A percentile compares a stretch with the other conserved stretches of the same genome.
Evolutionary conservation across 2,329 filamentous ascomycete species (phyloP).

Genomic region (Cordyceps tenuipes): DNA sequence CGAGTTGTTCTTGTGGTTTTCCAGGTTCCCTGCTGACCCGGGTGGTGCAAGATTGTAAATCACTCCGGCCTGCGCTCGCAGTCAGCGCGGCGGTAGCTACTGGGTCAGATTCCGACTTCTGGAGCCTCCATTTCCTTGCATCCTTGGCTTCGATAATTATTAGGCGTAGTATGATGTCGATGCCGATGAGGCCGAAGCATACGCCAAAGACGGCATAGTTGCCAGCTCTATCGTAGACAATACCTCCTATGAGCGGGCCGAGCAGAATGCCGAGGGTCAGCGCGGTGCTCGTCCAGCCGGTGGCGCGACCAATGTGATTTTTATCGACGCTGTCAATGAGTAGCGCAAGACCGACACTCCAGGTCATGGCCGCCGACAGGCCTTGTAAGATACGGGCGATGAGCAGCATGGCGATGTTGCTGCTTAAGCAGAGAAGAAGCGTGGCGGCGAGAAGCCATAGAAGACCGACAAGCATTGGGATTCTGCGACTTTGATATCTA

Average conservation of each 20-base stretch:
- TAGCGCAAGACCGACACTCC: conserved; percentile 29
- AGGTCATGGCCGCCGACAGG: conserved; percentile 25
- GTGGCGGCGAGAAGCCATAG: conserved; percentile 23
- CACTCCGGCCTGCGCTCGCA: background rate
- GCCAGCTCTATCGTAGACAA: conserved; percentile 25
- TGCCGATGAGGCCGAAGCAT: conserved; percentile 27
- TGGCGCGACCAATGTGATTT: conserved; percentile 24
- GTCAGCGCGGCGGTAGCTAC: conserved; percentile 2
- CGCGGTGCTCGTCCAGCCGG: conserved; percentile 26
- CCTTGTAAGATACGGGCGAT: conserved; percentile 26
- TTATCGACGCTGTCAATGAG: conserved; percentile 27
- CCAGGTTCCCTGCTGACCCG: background rate
- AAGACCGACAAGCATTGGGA: conserved; percentile 27
- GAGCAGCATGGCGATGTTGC: conserved; percentile 24
- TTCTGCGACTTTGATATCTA: conserved; percentile 23
- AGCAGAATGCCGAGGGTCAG: conserved; percentile 25
- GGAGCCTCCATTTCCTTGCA: conserved; percentile 21
- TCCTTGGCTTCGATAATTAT: conserved; percentile 26
- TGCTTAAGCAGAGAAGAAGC: conserved; percentile 24
- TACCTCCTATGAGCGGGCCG: conserved; percentile 26
- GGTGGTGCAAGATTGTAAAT: background rate
- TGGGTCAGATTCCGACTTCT: background rate
- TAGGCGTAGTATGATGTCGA: conserved; percentile 25
- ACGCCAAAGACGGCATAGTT: conserved; percentile 29
- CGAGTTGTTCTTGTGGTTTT: background rate